A percentile compares a stretch with the other conserved stretches of the same genome.
Evolutionary conservation across 83 land plant species (phyloP).

Genomic region (Picea mariana): DNA sequence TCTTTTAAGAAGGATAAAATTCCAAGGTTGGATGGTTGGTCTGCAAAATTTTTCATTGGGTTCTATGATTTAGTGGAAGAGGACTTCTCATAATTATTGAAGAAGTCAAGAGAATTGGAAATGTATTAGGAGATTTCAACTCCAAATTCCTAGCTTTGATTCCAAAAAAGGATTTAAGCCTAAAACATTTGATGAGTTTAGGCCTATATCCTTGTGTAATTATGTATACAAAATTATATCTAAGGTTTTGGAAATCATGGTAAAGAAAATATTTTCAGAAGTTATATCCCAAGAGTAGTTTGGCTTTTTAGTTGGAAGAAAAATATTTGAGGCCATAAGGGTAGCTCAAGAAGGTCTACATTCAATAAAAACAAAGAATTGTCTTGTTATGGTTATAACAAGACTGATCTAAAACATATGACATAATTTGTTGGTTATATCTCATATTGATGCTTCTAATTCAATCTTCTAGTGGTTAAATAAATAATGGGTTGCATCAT

Average conservation of each 20-base stretch:
- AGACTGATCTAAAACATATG: too few species aligned
- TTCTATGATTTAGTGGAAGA: neutral
- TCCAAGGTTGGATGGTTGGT: neutral
- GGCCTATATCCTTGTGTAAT: neutral
- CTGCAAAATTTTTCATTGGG: neutral
- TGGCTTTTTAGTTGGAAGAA: neutral
- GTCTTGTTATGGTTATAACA: too few species aligned
- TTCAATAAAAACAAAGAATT: too few species aligned
- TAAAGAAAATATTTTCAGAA: neutral
- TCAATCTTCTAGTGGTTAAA: too few species aligned
- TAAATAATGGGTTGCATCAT: too few species aligned
- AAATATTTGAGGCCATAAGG: neutral
- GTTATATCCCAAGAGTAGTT: neutral
- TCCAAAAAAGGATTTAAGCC: neutral
- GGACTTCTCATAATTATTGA: neutral
- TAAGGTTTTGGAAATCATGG: neutral
- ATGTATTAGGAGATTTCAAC: neutral
- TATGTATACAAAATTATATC: neutral
- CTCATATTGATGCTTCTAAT: too few species aligned
- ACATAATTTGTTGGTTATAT: too few species aligned
- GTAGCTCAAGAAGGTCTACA: too few species aligned
- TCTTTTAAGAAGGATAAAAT: neutral
- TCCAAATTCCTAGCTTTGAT: neutral
- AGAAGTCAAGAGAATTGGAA: neutral
- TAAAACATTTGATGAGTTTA: neutral